These are phyloP conservation scores for Cairneyella variabilis DNA, from an alignment of 495 filamentous ascomycete species.

Conservation along the genomic window DNA sequence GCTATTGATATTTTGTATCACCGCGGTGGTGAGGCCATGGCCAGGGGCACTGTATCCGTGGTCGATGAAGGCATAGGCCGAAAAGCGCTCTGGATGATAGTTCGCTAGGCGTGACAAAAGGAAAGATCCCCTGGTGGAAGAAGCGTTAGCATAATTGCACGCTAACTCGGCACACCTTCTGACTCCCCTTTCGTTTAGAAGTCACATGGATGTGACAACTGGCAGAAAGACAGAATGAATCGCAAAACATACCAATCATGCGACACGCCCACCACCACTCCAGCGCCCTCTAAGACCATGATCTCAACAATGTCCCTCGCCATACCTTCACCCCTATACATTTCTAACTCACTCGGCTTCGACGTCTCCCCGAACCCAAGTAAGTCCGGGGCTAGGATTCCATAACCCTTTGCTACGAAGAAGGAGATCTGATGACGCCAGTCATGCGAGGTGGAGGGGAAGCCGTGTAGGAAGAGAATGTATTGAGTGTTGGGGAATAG, in stretches of 20 bases:
- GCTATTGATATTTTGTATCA: conserved; percentile 18
- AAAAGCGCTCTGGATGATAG: conserved; percentile 19
- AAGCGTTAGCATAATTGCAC: conserved; percentile 17
- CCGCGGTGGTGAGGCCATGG: conserved; percentile 9
- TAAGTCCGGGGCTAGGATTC: conserved; percentile 39
- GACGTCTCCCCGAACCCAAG: conserved; percentile 41
- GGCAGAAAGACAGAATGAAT: conserved; percentile 9
- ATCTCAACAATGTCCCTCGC: conserved; percentile 29
- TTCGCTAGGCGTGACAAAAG: conserved; percentile 20
- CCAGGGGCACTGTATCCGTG: conserved; percentile 19
- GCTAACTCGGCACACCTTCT: conserved; percentile 10
- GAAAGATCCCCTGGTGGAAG: conserved; percentile 18
- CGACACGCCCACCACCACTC: conserved; percentile 27
- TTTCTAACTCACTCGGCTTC: conserved; percentile 30
- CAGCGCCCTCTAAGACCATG: conserved; percentile 24
- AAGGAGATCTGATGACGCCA: conserved; percentile 38
- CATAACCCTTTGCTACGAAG: conserved; percentile 33
- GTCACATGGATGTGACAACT: conserved; percentile 9
- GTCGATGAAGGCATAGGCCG: conserved; percentile 17
- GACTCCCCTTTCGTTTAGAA: conserved; percentile 4
- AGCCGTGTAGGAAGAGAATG: conserved; percentile 37
- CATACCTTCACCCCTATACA: conserved; percentile 33
- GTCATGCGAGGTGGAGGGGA: conserved; percentile 32
- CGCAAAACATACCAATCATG: conserved; percentile 32
- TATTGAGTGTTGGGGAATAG: background rate